Base-by-base conservation (phyloP, 306 rosid genomes). In the Cicer bijugum region DNA sequence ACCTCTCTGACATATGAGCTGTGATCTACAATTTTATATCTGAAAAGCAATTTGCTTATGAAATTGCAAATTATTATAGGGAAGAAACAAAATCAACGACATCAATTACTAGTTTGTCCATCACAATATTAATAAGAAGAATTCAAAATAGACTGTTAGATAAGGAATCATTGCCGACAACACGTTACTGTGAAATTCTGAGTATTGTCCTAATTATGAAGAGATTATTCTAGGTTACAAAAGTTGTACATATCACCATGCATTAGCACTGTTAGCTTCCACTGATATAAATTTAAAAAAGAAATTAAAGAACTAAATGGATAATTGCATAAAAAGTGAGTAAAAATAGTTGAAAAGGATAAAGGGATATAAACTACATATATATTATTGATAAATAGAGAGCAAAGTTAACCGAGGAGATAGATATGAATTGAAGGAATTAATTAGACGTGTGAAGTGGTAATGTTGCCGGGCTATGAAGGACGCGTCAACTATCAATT, bases 131-230 rank as follows among this genome's bases (percentile, higher is more conserved):
- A 8, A 39, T 40, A 8, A 23, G 42, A 43, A 62, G 44, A 69
- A 75, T 45, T 70, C 43, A 72, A 81, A 65, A 67, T 58, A 40
- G 75, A 57, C 71, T 61, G 33, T 64, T 46, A 9, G 58, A 72
- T 39, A 15, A 45, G 6, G 67, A 77, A 33, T 40, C 72, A 28
- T 60, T 74, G 44, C 75, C 61, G 37, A 51, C 56, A 39, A 14
- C 60, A 51, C 78, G 60, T n/a, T 61, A 42, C 17, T 20, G 33
- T 77, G 10, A 61, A 65, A 23, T 35, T 63, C 53, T 63, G 52
- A 67, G 52, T 14, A 63, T 47, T 77, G 53, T 47, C 78, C 55
- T 4, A 15, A 57, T n/a, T 52, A 43, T 12, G 44, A 19, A 28
- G 0, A 53, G 47, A 56, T 65, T 57, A 56, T 64, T 79, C 63